Conservation (phyloP, 345 rosid genomes). For the Citropsis articulata region DNA sequence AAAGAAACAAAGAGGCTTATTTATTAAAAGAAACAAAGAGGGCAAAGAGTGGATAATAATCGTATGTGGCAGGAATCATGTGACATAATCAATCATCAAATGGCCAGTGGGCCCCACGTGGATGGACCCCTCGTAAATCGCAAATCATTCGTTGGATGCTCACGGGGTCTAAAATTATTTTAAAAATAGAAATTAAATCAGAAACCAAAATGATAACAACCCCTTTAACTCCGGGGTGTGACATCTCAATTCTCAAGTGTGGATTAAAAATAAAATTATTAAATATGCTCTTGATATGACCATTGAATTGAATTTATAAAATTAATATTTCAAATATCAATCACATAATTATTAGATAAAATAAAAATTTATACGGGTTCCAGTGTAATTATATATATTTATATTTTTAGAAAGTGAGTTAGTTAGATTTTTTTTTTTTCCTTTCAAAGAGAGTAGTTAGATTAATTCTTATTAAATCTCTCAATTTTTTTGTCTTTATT, state of each 20-base stretch:
- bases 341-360: no score
- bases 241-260: not conserved
- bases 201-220: not conserved
- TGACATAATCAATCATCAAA: conserved; percentile 3
- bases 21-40: no score
- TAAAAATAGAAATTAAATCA: no score
- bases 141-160: not conserved
- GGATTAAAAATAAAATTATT: not conserved
- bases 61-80: conserved; percentile 1
- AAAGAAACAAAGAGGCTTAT: no score
- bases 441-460: no score
- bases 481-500: no score
- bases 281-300: not conserved
- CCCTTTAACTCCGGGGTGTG: not conserved
- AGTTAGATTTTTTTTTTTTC: no score
- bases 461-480: no score
- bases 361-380: no score
- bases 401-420: no score
- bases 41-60: not conserved
- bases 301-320: not conserved
- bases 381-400: no score
- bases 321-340: no score
- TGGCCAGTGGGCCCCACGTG: not conserved
- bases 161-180: not conserved
- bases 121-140: not conserved